Percentiles rank a stretch among this genome's conserved stretches.
phyloP scores from a whole-genome alignment of 805 yeast genomes.

The Ogataea haglerorum region DNA sequence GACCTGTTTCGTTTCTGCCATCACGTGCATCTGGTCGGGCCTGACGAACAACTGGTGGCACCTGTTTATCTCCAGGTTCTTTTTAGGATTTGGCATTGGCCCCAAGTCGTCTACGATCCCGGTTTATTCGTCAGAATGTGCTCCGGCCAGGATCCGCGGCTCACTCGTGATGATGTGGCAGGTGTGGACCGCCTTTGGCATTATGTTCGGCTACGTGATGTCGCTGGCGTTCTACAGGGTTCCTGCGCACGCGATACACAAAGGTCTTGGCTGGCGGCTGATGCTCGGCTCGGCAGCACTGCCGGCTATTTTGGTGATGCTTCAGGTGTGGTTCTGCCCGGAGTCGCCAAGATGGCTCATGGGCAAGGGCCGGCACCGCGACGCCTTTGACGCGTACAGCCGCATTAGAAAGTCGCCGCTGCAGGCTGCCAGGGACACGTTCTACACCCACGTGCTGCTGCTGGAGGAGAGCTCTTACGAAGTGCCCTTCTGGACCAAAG shows the following conservation, averaged over 20 bases:
- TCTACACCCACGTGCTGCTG: constrained; percentile 63
- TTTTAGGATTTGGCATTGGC: constrained; percentile 67
- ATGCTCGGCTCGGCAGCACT: constrained; percentile 67
- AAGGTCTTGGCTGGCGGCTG: constrained; percentile 64
- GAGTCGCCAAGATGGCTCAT: constrained; percentile 77
- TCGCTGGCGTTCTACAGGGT: constrained; percentile 61
- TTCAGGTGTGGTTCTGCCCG: constrained; percentile 65
- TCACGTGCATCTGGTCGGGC: constrained; percentile 69
- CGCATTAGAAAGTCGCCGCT: constrained; percentile 49
- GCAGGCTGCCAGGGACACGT: constrained; percentile 67
- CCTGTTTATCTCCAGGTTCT: constrained; percentile 61
- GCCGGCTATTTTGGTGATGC: constrained; percentile 58
- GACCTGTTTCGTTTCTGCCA: constrained; percentile 57
- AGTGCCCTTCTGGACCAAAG: constrained; percentile 43
- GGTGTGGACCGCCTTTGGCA: constrained; percentile 71
- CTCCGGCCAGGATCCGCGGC: constrained; percentile 62
- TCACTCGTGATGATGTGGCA: constrained; percentile 74
- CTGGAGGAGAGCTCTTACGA: constrained; percentile 56
- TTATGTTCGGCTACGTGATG: constrained; percentile 67
- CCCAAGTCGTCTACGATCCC: constrained; percentile 77
- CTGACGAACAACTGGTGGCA: constrained; percentile 63
- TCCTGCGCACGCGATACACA: constrained; percentile 41
- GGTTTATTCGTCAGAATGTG: constrained; percentile 64
- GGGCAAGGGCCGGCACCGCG: constrained; percentile 63
- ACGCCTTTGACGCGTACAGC: constrained; percentile 51